Percentiles rank a stretch among this genome's conserved stretches.
Conservation (phyloP, 169 alveolate species). For the Plasmodium malariae region DNA sequence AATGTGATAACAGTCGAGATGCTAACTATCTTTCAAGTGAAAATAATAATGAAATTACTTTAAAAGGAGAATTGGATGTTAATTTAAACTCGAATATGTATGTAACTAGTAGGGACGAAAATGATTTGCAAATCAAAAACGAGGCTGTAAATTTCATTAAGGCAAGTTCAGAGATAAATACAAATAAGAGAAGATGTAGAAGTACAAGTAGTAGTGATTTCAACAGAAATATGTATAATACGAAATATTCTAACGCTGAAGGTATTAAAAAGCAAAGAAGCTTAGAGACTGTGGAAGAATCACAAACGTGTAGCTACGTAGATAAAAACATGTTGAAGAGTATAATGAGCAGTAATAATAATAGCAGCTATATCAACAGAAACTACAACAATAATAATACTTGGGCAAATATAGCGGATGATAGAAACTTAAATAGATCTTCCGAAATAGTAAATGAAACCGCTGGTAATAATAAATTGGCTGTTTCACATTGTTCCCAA, state of each 20-base stretch:
- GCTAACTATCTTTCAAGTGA: background rate
- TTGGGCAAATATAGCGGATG: too few relatives aligned
- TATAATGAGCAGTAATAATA: background rate
- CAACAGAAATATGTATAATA: background rate
- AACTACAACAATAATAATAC: too few relatives aligned
- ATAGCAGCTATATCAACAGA: background rate
- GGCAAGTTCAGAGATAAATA: background rate
- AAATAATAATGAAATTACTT: background rate
- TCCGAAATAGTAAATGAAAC: conserved; percentile 2
- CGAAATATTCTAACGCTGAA: background rate
- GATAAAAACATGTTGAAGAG: background rate
- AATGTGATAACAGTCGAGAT: background rate
- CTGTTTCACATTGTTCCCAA: too few relatives aligned
- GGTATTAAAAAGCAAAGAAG: conserved; percentile 1
- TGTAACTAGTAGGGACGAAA: background rate
- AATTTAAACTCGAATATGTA: background rate
- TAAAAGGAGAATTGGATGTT: background rate
- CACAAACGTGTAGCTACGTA: background rate
- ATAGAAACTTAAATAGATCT: background rate
- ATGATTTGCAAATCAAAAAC: background rate
- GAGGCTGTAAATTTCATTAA: background rate
- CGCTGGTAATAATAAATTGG: background rate
- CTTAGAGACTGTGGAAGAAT: background rate
- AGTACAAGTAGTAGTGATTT: background rate
- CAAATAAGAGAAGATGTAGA: background rate